Evolutionary conservation across 2,329 filamentous ascomycete genomes (phyloP), one percentile per base, ranked within the genome.

Genomic region (Sclerotinia borealis): DNA sequence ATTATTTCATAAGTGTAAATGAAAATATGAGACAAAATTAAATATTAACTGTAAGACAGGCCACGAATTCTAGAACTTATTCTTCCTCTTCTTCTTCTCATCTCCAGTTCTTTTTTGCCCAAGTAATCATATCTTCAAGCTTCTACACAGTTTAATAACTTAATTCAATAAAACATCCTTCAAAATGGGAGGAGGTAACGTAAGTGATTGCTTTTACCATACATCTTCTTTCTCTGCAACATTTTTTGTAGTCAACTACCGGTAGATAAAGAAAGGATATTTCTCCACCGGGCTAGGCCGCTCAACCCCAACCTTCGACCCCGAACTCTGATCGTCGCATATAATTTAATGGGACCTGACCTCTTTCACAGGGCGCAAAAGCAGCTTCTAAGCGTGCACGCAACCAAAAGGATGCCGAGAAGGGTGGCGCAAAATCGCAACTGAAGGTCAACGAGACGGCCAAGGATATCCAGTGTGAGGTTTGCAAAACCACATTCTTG

Each of bases 401-500:
- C 77, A 86, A 86, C 75, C 79, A 80, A 68, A 88, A 89, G 77
- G 83, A 88, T 67, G 75, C 75, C 68, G 83, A 81, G 73, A 64
- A 64, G 51, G 62, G 61, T 55, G 77, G 75, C 61, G 82, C 83
- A 67, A 88, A 86, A 78, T 90, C 87, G 68, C 87, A 90, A 77
- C 80, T 87, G 73, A 90, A 90, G 78, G 77, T 79, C 69, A 92
- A 92, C 79, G 81, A 83, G 70, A 81, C 87, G 70, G 89, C 90
- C 65, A 89, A 86, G 80, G 87, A 84, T 73, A 90, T 92, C 76
- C 87, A 91, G 77, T 93, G 90, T 82, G 79, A 84, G 69, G 80
- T 86, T 72, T 93, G 90, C 88, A 89, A 87, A 78, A 84, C 88
- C 70, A 90, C 88, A 36, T 92, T 93, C 79, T 83, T 92, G 70